Base-by-base conservation (phyloP, 108 stramenopile genomes). In the Cyclotella baltica region DNA sequence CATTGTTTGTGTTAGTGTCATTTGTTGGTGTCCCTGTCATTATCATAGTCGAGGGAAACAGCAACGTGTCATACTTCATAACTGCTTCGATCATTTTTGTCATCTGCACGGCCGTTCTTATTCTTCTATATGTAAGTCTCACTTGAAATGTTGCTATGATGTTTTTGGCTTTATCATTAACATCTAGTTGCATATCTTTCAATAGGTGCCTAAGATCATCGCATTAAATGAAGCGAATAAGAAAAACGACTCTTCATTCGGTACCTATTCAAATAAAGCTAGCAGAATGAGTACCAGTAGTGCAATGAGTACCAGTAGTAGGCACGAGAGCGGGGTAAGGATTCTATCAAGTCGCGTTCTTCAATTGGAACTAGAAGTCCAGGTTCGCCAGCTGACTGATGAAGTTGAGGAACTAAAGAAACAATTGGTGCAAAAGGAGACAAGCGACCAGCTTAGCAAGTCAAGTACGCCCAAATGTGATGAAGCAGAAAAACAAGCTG, bases 21-120 rank as follows among this genome's bases (percentile, higher is more conserved):
- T 35, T 63, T 20, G 47, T 78, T 31, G 77, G 72, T 0, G 62
- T 78, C 16, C 77, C 77, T 9, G 62, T 78, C 23, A 34, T 65
- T 6, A 66, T 78, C 10, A 73, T 78, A 30, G 71, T 55, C 59
- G 19, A 52, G n/a, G 51, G 51, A n/a, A 52, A 52, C 19, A 52
- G 51, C 51, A 52, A 10, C 11, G 51, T 52, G 11, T 52, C 51
- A 10, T 52, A 52, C 4, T 52, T 52, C 51, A 20, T 52, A 19
- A n/a, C 51, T 20, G 51, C 51, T n/a, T 19, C 19, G 4, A 4
- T 52, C 51, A 52, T 52, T 4, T 52, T 52, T 20, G 51, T 52
- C 51, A 20, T 52, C 19, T 52, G 51, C 19, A 20, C 4, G 19
- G 11, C 51, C n/a, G n/a, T 52, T n/a, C 51, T 52, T n/a, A 52